Conservation (phyloP, 176 grass and related monocot genomes). For the Zea mays region DNA sequence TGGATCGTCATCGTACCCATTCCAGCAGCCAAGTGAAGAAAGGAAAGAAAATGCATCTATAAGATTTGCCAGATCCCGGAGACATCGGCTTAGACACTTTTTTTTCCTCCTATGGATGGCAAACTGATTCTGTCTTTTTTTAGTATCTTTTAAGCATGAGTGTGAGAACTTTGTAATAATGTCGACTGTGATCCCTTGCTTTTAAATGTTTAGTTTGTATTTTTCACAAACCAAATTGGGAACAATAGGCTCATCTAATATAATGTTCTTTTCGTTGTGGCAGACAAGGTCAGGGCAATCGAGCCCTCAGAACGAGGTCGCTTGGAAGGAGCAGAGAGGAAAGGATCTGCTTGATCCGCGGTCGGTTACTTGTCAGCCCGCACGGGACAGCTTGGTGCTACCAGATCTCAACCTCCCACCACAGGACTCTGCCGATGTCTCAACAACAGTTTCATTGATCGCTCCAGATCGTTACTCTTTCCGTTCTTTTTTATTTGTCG, state of each 20-base stretch:
- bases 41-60: no score
- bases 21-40: no score
- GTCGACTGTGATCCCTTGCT: no score
- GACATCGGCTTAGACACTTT: no score
- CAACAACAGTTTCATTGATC: constrained; percentile 38
- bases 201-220: not conserved
- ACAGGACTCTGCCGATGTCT: constrained; percentile 39
- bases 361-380: not conserved
- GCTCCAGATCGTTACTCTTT: no score
- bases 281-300: constrained; percentile 45
- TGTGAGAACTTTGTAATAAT: no score
- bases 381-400: constrained; percentile 35
- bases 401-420: constrained; percentile 59
- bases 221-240: not conserved
- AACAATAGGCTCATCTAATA: constrained; percentile 24
- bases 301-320: not conserved
- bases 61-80: no score
- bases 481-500: no score
- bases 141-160: no score
- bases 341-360: constrained; percentile 34
- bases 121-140: no score
- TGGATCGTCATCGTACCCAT: not conserved
- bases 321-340: constrained; percentile 42
- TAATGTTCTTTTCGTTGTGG: constrained; percentile 18
- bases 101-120: no score